Evolutionary conservation across 306 rosid species (phyloP).

Genomic region (Sophora flavescens): DNA sequence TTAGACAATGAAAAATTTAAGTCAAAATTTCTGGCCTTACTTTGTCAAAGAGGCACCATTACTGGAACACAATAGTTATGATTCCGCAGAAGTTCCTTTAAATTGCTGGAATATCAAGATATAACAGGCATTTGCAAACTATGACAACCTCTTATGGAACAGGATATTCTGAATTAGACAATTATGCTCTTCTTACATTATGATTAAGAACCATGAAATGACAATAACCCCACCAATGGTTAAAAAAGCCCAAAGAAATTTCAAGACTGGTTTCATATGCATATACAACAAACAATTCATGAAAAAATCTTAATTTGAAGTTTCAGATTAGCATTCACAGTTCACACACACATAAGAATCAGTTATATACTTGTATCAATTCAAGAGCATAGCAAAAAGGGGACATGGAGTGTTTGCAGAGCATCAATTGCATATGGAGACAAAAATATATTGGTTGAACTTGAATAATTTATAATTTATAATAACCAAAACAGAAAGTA

Average conservation of each 20-base stretch:
- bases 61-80: background rate
- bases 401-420: background rate
- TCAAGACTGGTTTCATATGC: background rate
- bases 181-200: background rate
- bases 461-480: background rate
- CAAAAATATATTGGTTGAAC: slow-evolving; percentile 13
- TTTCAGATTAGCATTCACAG: slow-evolving; percentile 8
- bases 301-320: background rate
- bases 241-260: background rate
- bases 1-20: background rate
- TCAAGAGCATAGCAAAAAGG: slow-evolving; percentile 1
- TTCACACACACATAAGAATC: slow-evolving; percentile 7
- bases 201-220: slow-evolving; percentile 25
- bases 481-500: background rate
- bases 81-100: background rate
- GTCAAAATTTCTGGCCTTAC: slow-evolving; percentile 1
- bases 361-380: background rate
- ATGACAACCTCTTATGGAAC: background rate
- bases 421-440: background rate
- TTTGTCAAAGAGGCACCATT: background rate
- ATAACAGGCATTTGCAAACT: background rate
- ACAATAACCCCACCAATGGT: background rate
- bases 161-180: background rate
- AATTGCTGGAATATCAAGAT: background rate
- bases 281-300: background rate